Base-by-base conservation (phyloP, 129 eudicot genomes). In the Helichrysum umbraculigerum region DNA sequence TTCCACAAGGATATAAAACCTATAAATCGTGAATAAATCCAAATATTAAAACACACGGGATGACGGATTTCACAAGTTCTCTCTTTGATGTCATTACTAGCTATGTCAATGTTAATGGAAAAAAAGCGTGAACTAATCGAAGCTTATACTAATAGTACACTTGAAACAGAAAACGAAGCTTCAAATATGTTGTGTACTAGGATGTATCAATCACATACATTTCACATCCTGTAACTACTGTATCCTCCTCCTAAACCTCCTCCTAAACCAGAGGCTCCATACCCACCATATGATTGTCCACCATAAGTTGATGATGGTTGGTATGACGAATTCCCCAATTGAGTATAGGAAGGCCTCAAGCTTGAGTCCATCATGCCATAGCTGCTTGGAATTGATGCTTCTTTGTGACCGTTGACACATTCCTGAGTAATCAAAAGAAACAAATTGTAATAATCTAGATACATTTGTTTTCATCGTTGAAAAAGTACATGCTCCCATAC, bases 171-270 rank as follows among this genome's bases (percentile, higher is more conserved):
- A 74, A 80, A 42, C 22, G 33, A 74, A 80, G 75, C 44, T 19
- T 69, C 74, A 79, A 66, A 71, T 63, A 78, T 5, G 51, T 21
- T 50, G 34, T 39, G 69, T 72, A 68, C 17, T 7, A 52, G 11
- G 16, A 21, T 62, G 62, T 33, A 64, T 64, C 64, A 75, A 19
- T 75, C 63, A 51, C 68, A 15, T 68, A 71, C 77, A 78, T 57
- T 65, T 88, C 87, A 91, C 76, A 80, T 73, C 82, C 93, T 85
- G 83, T 72, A 91, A 71, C 85, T 83, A 72, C 85, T 76, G 68
- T 83, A 85, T 66, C 96, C 92, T 60, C 95, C 97, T 67, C 97
- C 96, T 61, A 82, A 67, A 52, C 93, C 87, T 14, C 95, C 97
- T 67, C 97, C 96, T 61, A 82, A 67, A 52, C 93, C 87, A 9